Conservation (phyloP, 805 yeast species). For the Wickerhamomyces chaumierensis region DNA sequence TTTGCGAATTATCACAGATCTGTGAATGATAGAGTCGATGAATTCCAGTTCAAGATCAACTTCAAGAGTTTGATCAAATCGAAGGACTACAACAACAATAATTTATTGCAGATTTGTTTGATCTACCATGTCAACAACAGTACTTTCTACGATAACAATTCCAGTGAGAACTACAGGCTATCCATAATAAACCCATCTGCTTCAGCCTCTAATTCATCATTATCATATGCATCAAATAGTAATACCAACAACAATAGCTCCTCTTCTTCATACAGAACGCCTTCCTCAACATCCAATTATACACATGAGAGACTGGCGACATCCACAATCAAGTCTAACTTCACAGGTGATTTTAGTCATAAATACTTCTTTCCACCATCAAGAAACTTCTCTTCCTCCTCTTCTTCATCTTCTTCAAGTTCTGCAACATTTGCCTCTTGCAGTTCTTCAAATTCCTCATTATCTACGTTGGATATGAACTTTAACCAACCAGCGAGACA, state of each 20-base stretch:
- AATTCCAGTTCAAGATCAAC: conserved; percentile 39
- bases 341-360: conserved; percentile 4
- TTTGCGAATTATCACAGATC: conserved; percentile 16
- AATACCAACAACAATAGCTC: no score
- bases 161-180: background rate
- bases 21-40: conserved; percentile 22
- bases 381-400: conserved; percentile 4
- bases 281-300: conserved; percentile 1
- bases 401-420: conserved; percentile 4
- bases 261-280: no score
- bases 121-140: background rate
- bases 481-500: no score
- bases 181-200: background rate
- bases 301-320: conserved; percentile 14
- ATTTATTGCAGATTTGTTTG: background rate
- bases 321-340: conserved; percentile 12
- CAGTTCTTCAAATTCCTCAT: conserved; percentile 2
- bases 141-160: background rate
- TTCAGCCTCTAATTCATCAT: no score
- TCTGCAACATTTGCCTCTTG: conserved; percentile 1
- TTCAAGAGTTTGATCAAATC: conserved; percentile 18
- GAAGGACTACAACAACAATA: background rate
- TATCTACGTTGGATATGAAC: background rate
- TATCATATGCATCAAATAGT: background rate
- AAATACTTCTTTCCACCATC: background rate